Conservation (phyloP, 139 green algal species). For the Penium margaritaceum region DNA sequence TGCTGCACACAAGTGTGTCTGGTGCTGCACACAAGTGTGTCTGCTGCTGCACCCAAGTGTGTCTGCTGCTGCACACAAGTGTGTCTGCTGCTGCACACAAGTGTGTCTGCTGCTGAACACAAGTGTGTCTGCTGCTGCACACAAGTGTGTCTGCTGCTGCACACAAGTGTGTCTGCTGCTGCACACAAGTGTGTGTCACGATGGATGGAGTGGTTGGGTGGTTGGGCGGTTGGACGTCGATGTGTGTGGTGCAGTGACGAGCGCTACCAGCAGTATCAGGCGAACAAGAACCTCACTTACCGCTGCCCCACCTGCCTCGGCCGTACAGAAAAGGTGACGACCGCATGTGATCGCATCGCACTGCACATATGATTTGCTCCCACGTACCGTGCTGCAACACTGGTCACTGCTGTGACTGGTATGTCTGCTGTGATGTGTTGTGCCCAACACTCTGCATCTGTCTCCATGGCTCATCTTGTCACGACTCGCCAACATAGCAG, state of each 20-base stretch:
- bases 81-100: not conserved
- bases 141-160: not conserved
- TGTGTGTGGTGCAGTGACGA: slow-evolving; percentile 21
- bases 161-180: not conserved
- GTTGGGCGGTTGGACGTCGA: not conserved
- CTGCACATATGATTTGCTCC: no score
- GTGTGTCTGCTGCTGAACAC: not conserved
- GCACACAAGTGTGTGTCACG: no score
- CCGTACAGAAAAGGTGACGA: no score
- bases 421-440: no score
- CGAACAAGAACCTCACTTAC: slow-evolving; percentile 10
- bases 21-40: no score
- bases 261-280: slow-evolving; percentile 33
- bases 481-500: no score
- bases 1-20: not conserved
- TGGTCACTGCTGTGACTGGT: no score
- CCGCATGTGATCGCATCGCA: no score
- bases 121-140: not conserved
- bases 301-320: slow-evolving; percentile 2
- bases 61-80: not conserved
- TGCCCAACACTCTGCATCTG: no score
- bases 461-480: no score
- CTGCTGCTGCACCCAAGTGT: no score
- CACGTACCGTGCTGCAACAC: no score
- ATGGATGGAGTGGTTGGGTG: not conserved